Evolutionary conservation across 805 yeast species (phyloP), one percentile per base, ranked within the genome.

Genomic region (Candida lessepsii): DNA sequence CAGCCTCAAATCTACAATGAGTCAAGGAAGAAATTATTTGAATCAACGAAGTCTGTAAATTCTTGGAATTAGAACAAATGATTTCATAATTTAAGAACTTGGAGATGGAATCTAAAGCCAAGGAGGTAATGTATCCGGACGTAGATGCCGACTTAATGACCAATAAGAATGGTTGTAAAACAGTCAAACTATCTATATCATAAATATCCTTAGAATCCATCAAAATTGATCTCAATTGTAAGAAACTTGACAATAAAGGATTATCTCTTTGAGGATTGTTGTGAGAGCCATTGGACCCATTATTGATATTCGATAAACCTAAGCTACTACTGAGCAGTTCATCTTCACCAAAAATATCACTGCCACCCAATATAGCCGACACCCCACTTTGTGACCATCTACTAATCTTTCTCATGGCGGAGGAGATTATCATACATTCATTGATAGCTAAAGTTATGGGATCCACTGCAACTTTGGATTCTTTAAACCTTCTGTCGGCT

Each of bases 1-100:
- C 84, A 2, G 96, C 96, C 67, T 93, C 97, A 58, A 93, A 93
- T 33, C 96, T 78, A 63, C 98, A 93, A 57, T 88, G 96, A 1
- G 98, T 86, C 46, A 93, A 71, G 0, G 97, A 77, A 23, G 78
- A 76, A 8, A 83, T 76, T 35, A 85, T 73, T 53, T 86, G 87
- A 13, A 80, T 75, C 45, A 86, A 61, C 1, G 84, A 75, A 34
- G 66, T 71, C 23, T 68, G 73, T 15, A 85, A 62, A 41, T 83
- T 81, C 21, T 69, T 65, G 4, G 88, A 78, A 2, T 63, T 53
- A 8, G 56, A 57, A 14, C 76, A 68, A n/a, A 93, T 71, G 23
- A 93, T 77, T 11, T 74, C 78, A 58, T 86, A 83, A 29, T 76
- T 74, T 39, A 91, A 63, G 51, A 93, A 78, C 60, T 85, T 87